Conservation (phyloP, 164 flowering plant species). For the Malania oleifera region DNA sequence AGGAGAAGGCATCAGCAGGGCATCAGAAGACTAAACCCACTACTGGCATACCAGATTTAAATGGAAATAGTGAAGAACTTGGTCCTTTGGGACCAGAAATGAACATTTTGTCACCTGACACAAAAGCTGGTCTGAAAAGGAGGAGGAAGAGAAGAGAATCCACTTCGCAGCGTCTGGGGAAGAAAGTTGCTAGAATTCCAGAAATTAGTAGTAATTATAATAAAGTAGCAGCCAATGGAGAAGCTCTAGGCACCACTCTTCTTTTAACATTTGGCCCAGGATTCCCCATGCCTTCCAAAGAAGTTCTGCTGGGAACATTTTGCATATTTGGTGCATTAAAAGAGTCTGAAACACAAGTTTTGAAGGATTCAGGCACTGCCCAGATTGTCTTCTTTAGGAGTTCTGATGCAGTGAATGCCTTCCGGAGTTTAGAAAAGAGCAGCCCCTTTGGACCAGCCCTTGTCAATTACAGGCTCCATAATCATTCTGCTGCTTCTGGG, state of each 20-base stretch:
- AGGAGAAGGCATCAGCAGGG: slow-evolving; percentile 17
- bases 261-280: slow-evolving; percentile 41
- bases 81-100: slow-evolving; percentile 9
- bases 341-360: slow-evolving; percentile 37
- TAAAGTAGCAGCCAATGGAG: slow-evolving; percentile 14
- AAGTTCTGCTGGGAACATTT: slow-evolving; percentile 30
- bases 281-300: slow-evolving; percentile 42
- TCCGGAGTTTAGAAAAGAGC: slow-evolving; percentile 33
- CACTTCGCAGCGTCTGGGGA: slow-evolving; percentile 1
- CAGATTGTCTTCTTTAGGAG: slow-evolving; percentile 34
- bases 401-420: slow-evolving; percentile 50
- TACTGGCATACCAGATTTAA: slow-evolving; percentile 38
- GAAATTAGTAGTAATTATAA: slow-evolving; percentile 1
- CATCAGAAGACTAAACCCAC: neutral
- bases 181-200: neutral
- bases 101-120: slow-evolving; percentile 8
- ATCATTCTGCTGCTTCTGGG: slow-evolving; percentile 18
- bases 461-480: slow-evolving; percentile 31
- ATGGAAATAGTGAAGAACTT: slow-evolving; percentile 26
- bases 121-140: slow-evolving; percentile 19
- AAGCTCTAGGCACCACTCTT: slow-evolving; percentile 30
- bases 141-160: slow-evolving; percentile 19
- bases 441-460: slow-evolving; percentile 42
- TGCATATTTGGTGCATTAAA: slow-evolving; percentile 42
- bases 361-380: slow-evolving; percentile 28